Conservation (phyloP, 2,329 filamentous ascomycete genomes). For the Pseudonectria buxi region DNA sequence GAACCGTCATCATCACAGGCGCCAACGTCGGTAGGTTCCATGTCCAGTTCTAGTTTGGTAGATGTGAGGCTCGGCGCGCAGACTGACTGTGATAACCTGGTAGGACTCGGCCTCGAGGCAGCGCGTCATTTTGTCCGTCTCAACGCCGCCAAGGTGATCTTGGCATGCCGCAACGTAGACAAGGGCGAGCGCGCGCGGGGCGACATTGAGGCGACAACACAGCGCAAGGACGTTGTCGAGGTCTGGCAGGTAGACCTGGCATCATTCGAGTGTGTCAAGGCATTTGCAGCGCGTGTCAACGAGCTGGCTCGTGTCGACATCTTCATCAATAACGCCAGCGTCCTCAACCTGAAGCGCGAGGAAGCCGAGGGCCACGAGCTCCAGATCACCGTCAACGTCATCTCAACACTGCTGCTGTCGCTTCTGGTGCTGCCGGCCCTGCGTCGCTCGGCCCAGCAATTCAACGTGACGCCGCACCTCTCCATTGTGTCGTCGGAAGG, state of each 20-base stretch:
- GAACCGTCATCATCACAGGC: conserved; percentile 37
- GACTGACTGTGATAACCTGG: not conserved
- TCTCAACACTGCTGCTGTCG: conserved; percentile 39
- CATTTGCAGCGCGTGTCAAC: conserved; percentile 28
- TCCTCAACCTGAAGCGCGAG: conserved; percentile 10
- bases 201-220: conserved; percentile 27
- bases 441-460: conserved; percentile 26
- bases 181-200: conserved; percentile 35
- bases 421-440: conserved; percentile 37
- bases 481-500: conserved; percentile 33
- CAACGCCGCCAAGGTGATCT: conserved; percentile 33
- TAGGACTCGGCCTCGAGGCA: conserved; percentile 36
- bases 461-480: conserved; percentile 30
- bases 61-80: not conserved
- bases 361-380: conserved; percentile 34
- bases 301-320: conserved; percentile 35
- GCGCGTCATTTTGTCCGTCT: conserved; percentile 34
- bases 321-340: conserved; percentile 35
- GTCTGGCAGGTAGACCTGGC: conserved; percentile 40
- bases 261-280: conserved; percentile 28
- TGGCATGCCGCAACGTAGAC: conserved; percentile 32
- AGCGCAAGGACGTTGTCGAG: conserved; percentile 23
- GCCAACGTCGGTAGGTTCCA: conserved; percentile 28
- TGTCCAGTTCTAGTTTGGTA: not conserved
- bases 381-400: conserved; percentile 39